These are phyloP conservation scores for Spongiforma sp. DNA, from an alignment of 1,284 basidiomycete genomes.

Conservation along the genomic window DNA sequence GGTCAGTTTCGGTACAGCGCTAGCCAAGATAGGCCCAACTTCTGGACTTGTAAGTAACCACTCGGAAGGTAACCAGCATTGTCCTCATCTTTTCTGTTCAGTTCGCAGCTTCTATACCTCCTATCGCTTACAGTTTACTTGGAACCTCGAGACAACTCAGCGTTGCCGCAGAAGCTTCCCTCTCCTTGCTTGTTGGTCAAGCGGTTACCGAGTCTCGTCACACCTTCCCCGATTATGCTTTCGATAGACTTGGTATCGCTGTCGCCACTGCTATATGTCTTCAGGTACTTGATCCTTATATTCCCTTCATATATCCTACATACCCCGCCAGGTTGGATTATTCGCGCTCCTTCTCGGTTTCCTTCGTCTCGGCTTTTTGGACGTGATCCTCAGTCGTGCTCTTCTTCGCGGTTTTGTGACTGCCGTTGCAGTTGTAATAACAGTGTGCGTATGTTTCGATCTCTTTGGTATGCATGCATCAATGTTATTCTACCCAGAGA, in stretches of 20 bases:
- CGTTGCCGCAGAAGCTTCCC: constrained; percentile 90
- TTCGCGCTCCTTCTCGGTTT: constrained; percentile 89
- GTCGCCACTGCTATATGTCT: constrained; percentile 82
- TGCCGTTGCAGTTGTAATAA: constrained; percentile 77
- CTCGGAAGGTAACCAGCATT: constrained; percentile 14
- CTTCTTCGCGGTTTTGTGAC: constrained; percentile 88
- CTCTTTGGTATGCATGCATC: not conserved
- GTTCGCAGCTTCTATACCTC: constrained; percentile 83
- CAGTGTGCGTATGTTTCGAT: constrained; percentile 54
- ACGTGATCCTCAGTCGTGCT: constrained; percentile 92
- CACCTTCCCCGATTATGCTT: constrained; percentile 48
- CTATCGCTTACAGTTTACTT: constrained; percentile 83
- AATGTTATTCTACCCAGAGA: constrained; percentile 52
- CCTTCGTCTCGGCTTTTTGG: constrained; percentile 91
- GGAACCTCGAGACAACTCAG: constrained; percentile 84
- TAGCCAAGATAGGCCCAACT: constrained; percentile 83
- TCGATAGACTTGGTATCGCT: constrained; percentile 64
- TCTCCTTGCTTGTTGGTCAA: constrained; percentile 90
- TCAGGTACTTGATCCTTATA: constrained; percentile 56
- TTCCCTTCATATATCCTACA: not conserved
- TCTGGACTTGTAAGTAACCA: constrained; percentile 75
- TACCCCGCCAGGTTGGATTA: constrained; percentile 68
- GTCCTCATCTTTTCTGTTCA: constrained; percentile 32
- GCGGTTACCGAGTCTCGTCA: constrained; percentile 76
- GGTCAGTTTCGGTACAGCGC: constrained; percentile 88